A percentile compares a stretch with the other conserved stretches of the same genome.
These are phyloP conservation scores for Teratosphaeria zuluensis DNA, from an alignment of 2,329 filamentous ascomycete genomes.

Conservation along the genomic window DNA sequence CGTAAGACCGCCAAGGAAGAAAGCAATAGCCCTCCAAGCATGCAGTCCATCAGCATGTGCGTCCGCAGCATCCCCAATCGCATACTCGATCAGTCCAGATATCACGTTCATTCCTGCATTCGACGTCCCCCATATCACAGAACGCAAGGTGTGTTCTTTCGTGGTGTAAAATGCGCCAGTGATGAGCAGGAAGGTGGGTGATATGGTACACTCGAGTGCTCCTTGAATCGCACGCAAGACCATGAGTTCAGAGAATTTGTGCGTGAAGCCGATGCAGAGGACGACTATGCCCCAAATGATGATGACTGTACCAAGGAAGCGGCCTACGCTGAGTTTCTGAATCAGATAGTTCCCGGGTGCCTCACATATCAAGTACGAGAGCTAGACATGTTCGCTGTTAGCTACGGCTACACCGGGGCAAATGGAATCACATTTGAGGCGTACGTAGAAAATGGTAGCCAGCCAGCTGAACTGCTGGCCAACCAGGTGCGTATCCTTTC, in stretches of 20 bases:
- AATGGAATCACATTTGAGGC: not conserved
- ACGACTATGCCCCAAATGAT: slow-evolving; percentile 7
- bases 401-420: not conserved
- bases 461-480: slow-evolving; percentile 7
- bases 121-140: not conserved
- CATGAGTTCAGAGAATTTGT: slow-evolving; percentile 6
- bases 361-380: slow-evolving; percentile 6
- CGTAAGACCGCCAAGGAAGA: not conserved
- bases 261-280: slow-evolving; percentile 8
- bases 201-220: slow-evolving; percentile 7
- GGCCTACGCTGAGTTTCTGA: slow-evolving; percentile 6
- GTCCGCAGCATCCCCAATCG: not conserved
- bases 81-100: not conserved
- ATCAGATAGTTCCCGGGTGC: slow-evolving; percentile 7
- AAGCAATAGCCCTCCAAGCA: not conserved
- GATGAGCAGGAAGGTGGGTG: not conserved
- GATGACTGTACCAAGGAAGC: slow-evolving; percentile 5
- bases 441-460: slow-evolving; percentile 7
- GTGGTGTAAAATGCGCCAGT: not conserved
- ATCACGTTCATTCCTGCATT: not conserved
- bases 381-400: not conserved
- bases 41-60: not conserved
- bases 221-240: slow-evolving; percentile 7
- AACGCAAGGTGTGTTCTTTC: not conserved
- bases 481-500: slow-evolving; percentile 3